Evolutionary conservation across 306 rosid species (phyloP), one percentile per base, ranked within the genome.

Genomic region (Lathyrus tuberosus): DNA sequence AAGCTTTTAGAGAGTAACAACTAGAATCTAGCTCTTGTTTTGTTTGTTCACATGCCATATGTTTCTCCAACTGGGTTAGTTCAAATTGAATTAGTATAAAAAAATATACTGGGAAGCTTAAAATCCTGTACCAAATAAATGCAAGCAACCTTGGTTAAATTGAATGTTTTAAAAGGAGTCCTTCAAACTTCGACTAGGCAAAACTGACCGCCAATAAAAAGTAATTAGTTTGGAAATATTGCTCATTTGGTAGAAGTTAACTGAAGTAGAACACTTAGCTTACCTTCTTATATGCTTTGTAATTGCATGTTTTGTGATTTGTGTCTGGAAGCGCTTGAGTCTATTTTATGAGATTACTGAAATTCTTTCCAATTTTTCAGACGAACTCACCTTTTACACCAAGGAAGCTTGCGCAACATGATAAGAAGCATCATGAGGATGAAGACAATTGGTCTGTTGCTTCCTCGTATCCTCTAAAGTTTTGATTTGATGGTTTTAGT

Each of bases 391-490:
- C 97, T 70, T 77, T 78, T 58, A 75, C 97, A 10, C 57, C 89
- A 47, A 76, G 74, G 79, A 86, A 79, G 81, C 46, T 71, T 26
- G 38, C 59, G 60, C 95, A 76, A 35, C 83, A 64, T 63, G 89
- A 44, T 73, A 88, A 78, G 89, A 91, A 91, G 79, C 89, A 89
- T 69, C 80, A 66, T 3, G 96, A 86, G 16, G 97, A 88, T 73
- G 96, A 94, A 81, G 99, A 94, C 62, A 80, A 60, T 80, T 91
- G 86, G 89, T 95, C 95, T 60, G 24, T 79, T 28, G 75, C 91
- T 71, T 87, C 96, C 70, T 91, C 99, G 96, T 95, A 95, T 95
- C 99, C 99, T 91, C 62, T 63, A 57, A 52, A 73, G 17, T 75
- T 38, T 71, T 38, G 7, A 48, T 78, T 67, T 66, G 52, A 53